Percentiles rank a stretch among this genome's conserved stretches.
Conservation (phyloP, 2,329 filamentous ascomycete genomes). For the Aaosphaeria arxii region DNA sequence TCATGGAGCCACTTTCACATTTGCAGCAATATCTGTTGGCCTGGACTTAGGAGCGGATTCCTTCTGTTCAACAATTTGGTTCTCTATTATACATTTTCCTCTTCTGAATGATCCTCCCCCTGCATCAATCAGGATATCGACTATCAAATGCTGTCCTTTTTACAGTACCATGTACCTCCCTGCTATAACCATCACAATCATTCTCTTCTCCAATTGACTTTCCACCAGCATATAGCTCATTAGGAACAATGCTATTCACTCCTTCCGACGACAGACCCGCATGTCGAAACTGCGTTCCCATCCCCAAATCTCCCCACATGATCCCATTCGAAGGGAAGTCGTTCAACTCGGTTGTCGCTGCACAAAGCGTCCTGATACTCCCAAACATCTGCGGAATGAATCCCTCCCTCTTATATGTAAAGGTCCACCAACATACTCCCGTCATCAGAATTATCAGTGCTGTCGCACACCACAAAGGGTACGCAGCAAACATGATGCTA, state of each 20-base stretch:
- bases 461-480: conserved; percentile 23
- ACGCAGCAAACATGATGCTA: conserved; percentile 21
- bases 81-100: too few relatives aligned
- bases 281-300: conserved; percentile 19
- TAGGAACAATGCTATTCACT: conserved; percentile 20
- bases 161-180: too few relatives aligned
- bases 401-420: conserved; percentile 26
- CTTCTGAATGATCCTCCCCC: too few relatives aligned
- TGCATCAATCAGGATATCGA: too few relatives aligned
- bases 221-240: conserved; percentile 24
- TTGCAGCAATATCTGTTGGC: too few relatives aligned
- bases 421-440: conserved; percentile 28
- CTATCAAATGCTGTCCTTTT: too few relatives aligned
- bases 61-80: too few relatives aligned
- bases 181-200: background rate
- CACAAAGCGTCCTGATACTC: conserved; percentile 26
- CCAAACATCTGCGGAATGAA: conserved; percentile 35
- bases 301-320: conserved; percentile 23
- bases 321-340: conserved; percentile 22
- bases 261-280: conserved; percentile 25
- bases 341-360: conserved; percentile 23
- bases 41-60: too few relatives aligned
- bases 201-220: background rate
- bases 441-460: conserved; percentile 29
- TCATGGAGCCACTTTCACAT: too few relatives aligned